These are phyloP conservation scores for Monilinia fructicola DNA, from an alignment of 2,329 filamentous ascomycete genomes.

Conservation along the genomic window DNA sequence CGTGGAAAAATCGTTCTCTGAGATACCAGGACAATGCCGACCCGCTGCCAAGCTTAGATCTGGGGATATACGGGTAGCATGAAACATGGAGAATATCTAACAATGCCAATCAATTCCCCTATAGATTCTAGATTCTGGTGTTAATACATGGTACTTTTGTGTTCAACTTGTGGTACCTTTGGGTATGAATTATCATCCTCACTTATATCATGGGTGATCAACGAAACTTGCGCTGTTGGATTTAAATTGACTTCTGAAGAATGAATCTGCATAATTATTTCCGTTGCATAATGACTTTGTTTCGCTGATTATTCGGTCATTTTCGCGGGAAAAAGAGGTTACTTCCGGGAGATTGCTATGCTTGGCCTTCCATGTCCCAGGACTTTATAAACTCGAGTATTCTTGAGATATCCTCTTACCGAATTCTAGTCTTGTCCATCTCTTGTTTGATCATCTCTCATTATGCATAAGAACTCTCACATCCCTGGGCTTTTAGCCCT, in stretches of 20 bases:
- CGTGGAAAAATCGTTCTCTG: conserved; percentile 2
- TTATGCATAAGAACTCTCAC: neutral
- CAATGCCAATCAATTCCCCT: neutral
- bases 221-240: neutral
- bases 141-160: neutral
- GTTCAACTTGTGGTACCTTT: neutral
- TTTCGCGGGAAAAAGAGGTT: neutral
- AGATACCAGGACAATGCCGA: neutral
- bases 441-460: neutral
- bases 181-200: neutral
- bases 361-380: neutral
- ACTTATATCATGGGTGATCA: neutral
- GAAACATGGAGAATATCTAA: conserved; percentile 3
- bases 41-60: conserved; percentile 7
- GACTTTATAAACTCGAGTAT: conserved; percentile 8
- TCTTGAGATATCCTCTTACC: neutral
- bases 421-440: neutral
- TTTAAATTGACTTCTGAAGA: neutral
- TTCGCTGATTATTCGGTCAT: neutral
- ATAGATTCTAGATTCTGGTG: neutral
- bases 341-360: neutral
- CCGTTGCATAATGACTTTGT: neutral
- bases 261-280: conserved; percentile 5
- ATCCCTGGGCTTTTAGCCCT: conserved; percentile 13
- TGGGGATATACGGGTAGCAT: neutral